phyloP scores from a whole-genome alignment of 163 green algal genomes.

The Scenedesmus sp. region DNA sequence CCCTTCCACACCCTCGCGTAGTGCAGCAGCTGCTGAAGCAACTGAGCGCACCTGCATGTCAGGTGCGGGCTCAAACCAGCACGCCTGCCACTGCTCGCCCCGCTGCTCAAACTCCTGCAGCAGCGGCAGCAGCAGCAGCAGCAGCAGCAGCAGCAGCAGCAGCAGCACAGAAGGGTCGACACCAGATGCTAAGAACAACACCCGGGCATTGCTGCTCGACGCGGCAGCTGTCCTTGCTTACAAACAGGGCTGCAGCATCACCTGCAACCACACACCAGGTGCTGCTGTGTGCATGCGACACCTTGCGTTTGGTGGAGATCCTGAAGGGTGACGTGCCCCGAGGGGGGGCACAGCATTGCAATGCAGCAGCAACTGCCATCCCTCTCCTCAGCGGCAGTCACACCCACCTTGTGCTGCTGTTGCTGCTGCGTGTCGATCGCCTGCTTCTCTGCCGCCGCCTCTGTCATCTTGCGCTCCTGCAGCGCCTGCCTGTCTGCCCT shows the following conservation, averaged over 20 bases:
- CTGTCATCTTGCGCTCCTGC: conserved; percentile 75
- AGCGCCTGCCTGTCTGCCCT: conserved; percentile 88
- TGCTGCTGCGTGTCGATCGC: conserved; percentile 89
- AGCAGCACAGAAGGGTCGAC: not conserved
- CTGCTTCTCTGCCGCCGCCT: conserved; percentile 83
- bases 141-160: not conserved
- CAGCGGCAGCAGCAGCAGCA: not conserved
- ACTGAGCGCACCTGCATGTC: conserved; percentile 28
- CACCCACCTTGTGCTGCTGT: conserved; percentile 28
- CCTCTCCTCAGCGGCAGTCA: not conserved
- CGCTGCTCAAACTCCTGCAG: conserved; percentile 71
- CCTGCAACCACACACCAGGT: no score
- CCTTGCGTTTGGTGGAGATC: no score
- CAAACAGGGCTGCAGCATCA: not conserved
- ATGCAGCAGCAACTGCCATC: conserved; percentile 44
- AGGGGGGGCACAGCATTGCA: conserved; percentile 73
- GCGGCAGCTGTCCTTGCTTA: not conserved
- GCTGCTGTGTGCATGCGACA: no score
- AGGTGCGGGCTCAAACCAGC: conserved; percentile 85
- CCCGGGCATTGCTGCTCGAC: not conserved
- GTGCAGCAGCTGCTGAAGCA: not conserved
- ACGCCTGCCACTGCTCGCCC: conserved; percentile 82
- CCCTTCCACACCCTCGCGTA: no score
- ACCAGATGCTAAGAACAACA: not conserved
- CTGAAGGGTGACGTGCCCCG: no score